Conservation (phyloP, 1,139 yeast genomes). For the Entelexis sorbosivorans region DNA sequence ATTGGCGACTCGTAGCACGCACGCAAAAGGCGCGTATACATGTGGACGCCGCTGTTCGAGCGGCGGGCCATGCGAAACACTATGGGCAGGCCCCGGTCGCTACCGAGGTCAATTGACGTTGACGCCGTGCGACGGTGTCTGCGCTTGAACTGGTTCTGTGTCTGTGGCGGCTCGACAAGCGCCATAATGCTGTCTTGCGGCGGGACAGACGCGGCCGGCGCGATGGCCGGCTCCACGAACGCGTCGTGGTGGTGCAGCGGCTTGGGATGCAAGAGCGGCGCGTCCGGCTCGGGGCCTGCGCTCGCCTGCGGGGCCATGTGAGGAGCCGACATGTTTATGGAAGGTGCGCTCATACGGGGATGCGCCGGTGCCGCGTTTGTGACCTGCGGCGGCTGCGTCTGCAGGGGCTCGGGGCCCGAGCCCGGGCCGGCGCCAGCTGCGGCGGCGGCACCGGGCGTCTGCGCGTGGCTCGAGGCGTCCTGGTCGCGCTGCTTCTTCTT, state of each 20-base stretch:
- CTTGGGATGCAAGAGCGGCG: slow-evolving; percentile 19
- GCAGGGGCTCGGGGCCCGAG: neutral
- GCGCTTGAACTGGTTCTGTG: slow-evolving; percentile 1
- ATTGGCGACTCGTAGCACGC: slow-evolving; percentile 32
- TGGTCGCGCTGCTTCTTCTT: slow-evolving; percentile 7
- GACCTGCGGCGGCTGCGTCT: neutral
- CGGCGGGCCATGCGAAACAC: slow-evolving; percentile 20
- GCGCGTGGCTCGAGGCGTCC: neutral
- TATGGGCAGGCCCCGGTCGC: slow-evolving; percentile 21
- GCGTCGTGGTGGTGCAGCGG: slow-evolving; percentile 15
- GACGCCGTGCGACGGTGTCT: slow-evolving; percentile 22
- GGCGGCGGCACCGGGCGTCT: neutral
- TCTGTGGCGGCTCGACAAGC: slow-evolving; percentile 2
- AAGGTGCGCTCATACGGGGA: neutral
- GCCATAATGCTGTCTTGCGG: slow-evolving; percentile 11
- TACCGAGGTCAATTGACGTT: slow-evolving; percentile 21
- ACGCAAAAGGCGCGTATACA: slow-evolving; percentile 29
- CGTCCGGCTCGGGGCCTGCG: neutral
- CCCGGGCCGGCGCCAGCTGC: neutral
- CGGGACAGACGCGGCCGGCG: slow-evolving; percentile 19
- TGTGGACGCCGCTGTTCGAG: slow-evolving; percentile 2
- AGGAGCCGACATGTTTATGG: neutral
- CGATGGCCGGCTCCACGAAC: slow-evolving; percentile 9
- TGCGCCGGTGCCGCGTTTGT: neutral
- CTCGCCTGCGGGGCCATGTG: too few relatives aligned